Percentiles rank a stretch among this genome's conserved stretches.
phyloP scores from a whole-genome alignment of 306 rosid species.

The Gleditsia sinensis region DNA sequence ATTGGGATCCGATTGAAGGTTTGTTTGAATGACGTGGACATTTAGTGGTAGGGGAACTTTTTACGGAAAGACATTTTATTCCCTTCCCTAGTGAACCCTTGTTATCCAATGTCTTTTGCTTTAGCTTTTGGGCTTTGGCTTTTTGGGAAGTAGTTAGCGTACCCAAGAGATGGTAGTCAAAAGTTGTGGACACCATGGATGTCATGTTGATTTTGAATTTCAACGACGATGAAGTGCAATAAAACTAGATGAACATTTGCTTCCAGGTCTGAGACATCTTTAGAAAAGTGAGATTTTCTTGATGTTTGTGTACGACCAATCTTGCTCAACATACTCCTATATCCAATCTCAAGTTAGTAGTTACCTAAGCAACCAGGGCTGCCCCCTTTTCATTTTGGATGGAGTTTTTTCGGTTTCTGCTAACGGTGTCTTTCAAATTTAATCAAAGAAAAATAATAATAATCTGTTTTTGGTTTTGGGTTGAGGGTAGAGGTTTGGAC shows the following conservation, averaged over 20 bases:
- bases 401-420: too few species aligned
- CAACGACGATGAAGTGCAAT: background rate
- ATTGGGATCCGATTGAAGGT: background rate
- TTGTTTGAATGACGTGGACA: background rate
- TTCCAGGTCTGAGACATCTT: constrained; percentile 45
- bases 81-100: background rate
- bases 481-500: too few species aligned
- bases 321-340: too few species aligned
- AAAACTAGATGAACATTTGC: background rate
- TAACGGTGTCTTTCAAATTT: too few species aligned
- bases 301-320: constrained; percentile 8
- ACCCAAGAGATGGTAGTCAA: background rate
- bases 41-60: background rate
- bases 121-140: background rate
- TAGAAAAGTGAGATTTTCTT: constrained; percentile 25
- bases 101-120: background rate
- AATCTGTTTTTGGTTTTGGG: too few species aligned
- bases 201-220: background rate
- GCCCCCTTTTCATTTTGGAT: too few species aligned
- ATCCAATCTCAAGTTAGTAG: too few species aligned
- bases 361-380: too few species aligned
- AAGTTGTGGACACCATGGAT: background rate
- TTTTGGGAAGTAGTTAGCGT: background rate
- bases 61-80: background rate
- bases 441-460: too few species aligned